Evolutionary conservation across 331 rosid species (phyloP).

Genomic region (Rosa hybrid): DNA sequence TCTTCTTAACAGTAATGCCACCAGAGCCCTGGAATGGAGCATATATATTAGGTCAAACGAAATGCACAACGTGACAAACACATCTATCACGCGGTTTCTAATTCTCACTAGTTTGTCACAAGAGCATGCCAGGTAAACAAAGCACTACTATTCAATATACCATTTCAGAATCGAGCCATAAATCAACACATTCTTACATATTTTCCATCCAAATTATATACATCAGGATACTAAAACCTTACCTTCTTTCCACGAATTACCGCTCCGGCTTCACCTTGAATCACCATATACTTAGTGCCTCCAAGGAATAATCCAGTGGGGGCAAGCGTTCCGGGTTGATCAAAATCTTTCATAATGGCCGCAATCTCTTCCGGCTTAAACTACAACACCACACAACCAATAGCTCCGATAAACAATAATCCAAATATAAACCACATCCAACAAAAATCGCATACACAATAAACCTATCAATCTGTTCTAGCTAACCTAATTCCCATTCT

Average conservation of each 20-base stretch:
- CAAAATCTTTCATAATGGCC: conserved; percentile 35
- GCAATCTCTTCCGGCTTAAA: conserved; percentile 37
- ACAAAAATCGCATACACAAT: background rate
- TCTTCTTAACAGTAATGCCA: conserved; percentile 43
- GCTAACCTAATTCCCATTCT: background rate
- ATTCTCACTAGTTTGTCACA: background rate
- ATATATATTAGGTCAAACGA: background rate
- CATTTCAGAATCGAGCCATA: background rate
- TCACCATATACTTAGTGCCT: conserved; percentile 37
- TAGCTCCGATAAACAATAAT: background rate
- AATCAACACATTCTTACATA: background rate
- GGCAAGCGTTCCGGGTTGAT: conserved; percentile 34
- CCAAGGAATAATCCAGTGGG: conserved; percentile 39
- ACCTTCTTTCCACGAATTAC: conserved; percentile 43
- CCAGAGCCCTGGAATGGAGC: conserved; percentile 31
- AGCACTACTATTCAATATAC: too few species aligned
- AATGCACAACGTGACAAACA: background rate
- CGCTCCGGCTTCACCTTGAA: conserved; percentile 37
- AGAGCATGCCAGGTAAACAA: background rate
- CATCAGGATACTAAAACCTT: conserved; percentile 7
- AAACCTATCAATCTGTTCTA: background rate
- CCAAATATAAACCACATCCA: background rate
- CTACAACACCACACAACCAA: conserved; percentile 8
- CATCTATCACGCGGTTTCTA: background rate
- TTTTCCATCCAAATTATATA: background rate